Evolutionary conservation across 495 filamentous ascomycete species (phyloP), one percentile per base, ranked within the genome.

Genomic region (Diplogelasinospora grovesii): DNA sequence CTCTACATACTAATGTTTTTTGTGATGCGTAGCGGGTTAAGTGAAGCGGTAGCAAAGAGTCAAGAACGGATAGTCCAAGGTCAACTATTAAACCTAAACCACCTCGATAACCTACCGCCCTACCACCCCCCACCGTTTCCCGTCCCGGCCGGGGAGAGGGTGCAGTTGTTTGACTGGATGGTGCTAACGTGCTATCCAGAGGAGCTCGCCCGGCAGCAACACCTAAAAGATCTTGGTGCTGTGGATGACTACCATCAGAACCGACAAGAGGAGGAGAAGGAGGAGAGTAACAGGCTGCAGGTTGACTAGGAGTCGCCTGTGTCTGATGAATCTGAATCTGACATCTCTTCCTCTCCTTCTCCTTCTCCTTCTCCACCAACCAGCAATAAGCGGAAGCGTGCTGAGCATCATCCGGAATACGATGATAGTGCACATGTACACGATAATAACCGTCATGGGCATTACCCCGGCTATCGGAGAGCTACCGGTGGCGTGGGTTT

Each of bases 151-250:
- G 45, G 34, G 41, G 46, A 59, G n/a, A 48, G 60, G 15, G 37
- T 53, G n/a, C 53, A 42, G 7, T 20, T 63, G 18, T 63, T 63
- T 45, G 60, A 63, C 48, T 63, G 60, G 60, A 50, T 63, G 44
- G 53, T 45, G 46, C 55, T 63, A 36, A 61, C 50, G 13, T 53
- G 50, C 46, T 63, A 56, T 41, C 59, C 57, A 57, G 57, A 52
- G 23, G 50, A 57, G 43, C 22, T 54, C 15, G 35, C 22, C 15
- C 36, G 23, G 14, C 49, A 59, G 48, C 39, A 52, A 37, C 47
- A 49, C 22, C n/a, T 44, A 11, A 19, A 22, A 26, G 39, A 38
- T 16, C 43, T 48, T n/a, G 21, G 15, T 21, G 21, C 22, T 3
- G 35, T 24, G 15, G 16, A 32, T 5, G 27, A 43, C 21, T 25